Conservation (phyloP, 371 early-diverging fungal genomes). For the Mucor piriformis region DNA sequence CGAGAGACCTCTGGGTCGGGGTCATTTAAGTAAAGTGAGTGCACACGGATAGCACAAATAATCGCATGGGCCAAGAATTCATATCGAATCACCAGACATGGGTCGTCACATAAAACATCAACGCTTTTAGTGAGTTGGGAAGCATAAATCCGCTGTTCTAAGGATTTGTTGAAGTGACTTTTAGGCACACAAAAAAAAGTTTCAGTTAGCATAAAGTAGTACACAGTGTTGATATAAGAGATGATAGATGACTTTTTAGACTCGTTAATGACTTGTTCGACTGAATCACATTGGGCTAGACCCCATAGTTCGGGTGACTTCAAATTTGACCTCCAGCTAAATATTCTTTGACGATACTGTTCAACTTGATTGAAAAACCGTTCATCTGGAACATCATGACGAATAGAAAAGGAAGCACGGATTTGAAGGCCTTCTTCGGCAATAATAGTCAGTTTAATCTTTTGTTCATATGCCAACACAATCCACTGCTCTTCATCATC, state of each 20-base stretch:
- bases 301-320: neutral
- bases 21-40: slow-evolving; percentile 5
- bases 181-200: slow-evolving; percentile 11
- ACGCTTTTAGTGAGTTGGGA: slow-evolving; percentile 2
- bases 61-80: slow-evolving; percentile 17
- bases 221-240: neutral
- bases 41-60: slow-evolving; percentile 13
- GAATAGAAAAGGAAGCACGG: neutral
- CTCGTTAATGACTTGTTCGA: slow-evolving; percentile 9
- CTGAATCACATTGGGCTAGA: neutral
- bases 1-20: slow-evolving; percentile 1
- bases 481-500: slow-evolving; percentile 22
- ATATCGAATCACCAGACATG: slow-evolving; percentile 4
- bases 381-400: neutral
- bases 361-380: slow-evolving; percentile 1
- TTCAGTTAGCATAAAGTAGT: slow-evolving; percentile 15
- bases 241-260: neutral
- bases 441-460: slow-evolving; percentile 10
- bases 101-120: slow-evolving; percentile 6
- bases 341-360: slow-evolving; percentile 1
- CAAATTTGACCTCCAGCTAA: slow-evolving; percentile 11
- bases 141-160: slow-evolving; percentile 15
- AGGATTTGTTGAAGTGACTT: neutral
- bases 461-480: slow-evolving; percentile 6
- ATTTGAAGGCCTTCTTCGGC: slow-evolving; percentile 26